Evolutionary conservation across 345 rosid genomes (phyloP), one percentile per base, ranked within the genome.

Genomic region (Cardamine occulta): DNA sequence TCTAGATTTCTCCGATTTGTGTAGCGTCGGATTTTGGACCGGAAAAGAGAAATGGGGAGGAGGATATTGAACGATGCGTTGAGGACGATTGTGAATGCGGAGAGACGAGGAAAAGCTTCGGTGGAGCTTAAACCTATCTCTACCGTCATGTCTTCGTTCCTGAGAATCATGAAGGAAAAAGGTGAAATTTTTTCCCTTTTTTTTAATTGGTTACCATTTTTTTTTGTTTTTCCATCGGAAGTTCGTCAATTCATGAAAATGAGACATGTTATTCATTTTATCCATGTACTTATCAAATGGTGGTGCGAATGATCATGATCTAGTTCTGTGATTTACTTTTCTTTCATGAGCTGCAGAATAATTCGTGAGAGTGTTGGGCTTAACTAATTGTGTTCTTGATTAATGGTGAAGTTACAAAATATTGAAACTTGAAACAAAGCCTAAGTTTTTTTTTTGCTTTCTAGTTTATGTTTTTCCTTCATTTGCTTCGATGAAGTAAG

Each of bases 101-200:
- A 94, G 83, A 91, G 59, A 80, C 85, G 97, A 52, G 86, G 83
- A 11, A 94, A 90, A 80, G 86, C 91, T 4, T 75, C 86, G 11
- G 97, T 94, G 67, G 93, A 91, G 80, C 68, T 94, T 45, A 78
- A 86, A 70, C 98, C 98, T 2, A 77, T 91, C 76, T 94, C 98
- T 52, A 84, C 79, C 34, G 96, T 90, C 67, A 83, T 94, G 80
- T 89, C 97, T 68, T 90, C 97, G 11, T 94, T 94, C 74, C 91
- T 94, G 7, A 77, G 78, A 55, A 88, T 94, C 85, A 94, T 90
- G 93, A 91, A 86, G 81, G 77, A 86, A 64, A 85, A 91, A 86
- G 97, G 97, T 91, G 59, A 66, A 17, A 10, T 0, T 17, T 24
- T 42, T 28, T 4, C 40, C 10, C 0, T 8, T 13, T 5, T 39